Conservation (phyloP, 2,329 filamentous ascomycete genomes). For the Cytospora chrysosperma region DNA sequence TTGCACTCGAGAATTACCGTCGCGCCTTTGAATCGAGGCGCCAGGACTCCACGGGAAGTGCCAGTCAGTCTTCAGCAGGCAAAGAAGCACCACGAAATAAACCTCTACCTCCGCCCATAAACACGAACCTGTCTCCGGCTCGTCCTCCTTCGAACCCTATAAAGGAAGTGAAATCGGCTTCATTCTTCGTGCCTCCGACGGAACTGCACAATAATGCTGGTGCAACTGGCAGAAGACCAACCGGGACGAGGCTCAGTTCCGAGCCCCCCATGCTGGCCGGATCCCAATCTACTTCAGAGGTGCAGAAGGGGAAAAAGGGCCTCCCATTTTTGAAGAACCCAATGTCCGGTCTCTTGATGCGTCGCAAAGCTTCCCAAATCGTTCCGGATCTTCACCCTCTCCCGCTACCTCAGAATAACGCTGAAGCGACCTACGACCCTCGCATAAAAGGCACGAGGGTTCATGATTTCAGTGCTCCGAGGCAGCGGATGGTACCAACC, state of each 20-base stretch:
- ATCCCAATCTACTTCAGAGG: slow-evolving; percentile 34
- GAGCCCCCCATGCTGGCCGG: slow-evolving; percentile 38
- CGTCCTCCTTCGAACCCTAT: slow-evolving; percentile 32
- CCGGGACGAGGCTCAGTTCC: slow-evolving; percentile 40
- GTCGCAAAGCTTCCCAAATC: slow-evolving; percentile 54
- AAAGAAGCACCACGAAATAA: slow-evolving; percentile 31
- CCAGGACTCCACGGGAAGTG: slow-evolving; percentile 20
- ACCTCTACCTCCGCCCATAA: slow-evolving; percentile 38
- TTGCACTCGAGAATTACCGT: slow-evolving; percentile 52
- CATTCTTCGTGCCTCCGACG: slow-evolving; percentile 49
- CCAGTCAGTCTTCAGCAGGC: slow-evolving; percentile 16
- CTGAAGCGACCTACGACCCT: slow-evolving; percentile 57
- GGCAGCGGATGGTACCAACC: slow-evolving; percentile 37
- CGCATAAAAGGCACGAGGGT: slow-evolving; percentile 63
- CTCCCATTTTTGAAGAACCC: slow-evolving; percentile 60
- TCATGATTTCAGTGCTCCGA: slow-evolving; percentile 65
- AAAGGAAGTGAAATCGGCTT: slow-evolving; percentile 34
- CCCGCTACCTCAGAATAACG: slow-evolving; percentile 39
- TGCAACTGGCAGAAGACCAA: slow-evolving; percentile 42
- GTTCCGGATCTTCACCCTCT: slow-evolving; percentile 43
- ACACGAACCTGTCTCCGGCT: slow-evolving; percentile 34
- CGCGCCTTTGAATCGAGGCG: slow-evolving; percentile 34
- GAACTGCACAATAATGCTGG: slow-evolving; percentile 42
- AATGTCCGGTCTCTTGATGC: slow-evolving; percentile 57
- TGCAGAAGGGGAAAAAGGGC: slow-evolving; percentile 50